phyloP scores from a whole-genome alignment of 257 asterid genomes.

The Solanum lycopersicoides region DNA sequence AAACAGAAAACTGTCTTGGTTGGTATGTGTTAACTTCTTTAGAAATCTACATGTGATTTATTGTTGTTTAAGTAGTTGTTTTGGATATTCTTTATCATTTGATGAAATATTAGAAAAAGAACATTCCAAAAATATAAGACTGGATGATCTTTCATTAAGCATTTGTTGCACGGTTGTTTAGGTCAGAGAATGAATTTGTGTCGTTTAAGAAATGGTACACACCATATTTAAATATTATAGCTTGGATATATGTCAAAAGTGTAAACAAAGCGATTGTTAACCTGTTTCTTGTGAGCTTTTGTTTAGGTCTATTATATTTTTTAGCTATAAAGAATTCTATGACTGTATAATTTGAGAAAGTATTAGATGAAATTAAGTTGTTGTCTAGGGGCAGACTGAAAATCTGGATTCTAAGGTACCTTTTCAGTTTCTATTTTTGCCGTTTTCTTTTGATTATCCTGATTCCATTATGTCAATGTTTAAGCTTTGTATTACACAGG shows the following conservation, averaged over 20 bases:
- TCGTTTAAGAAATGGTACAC: not conserved
- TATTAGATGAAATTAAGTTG: not conserved
- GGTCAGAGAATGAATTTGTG: not conserved
- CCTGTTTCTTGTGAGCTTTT: not conserved
- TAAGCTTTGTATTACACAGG: not conserved
- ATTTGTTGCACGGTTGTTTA: not conserved
- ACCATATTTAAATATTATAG: not conserved
- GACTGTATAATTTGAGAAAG: not conserved
- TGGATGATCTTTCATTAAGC: not conserved
- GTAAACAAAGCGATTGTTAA: not conserved
- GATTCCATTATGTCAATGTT: not conserved
- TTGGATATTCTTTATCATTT: not conserved
- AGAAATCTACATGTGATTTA: not conserved
- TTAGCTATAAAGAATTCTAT: not conserved
- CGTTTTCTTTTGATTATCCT: not conserved
- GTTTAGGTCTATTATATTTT: not conserved
- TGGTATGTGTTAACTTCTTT: not conserved
- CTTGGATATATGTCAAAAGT: not conserved
- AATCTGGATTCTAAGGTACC: not conserved
- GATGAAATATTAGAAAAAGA: not conserved
- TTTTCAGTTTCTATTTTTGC: not conserved
- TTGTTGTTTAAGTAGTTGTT: not conserved
- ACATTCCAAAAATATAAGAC: not conserved
- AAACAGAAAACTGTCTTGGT: not conserved
- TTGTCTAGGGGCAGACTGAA: not conserved